phyloP scores from a whole-genome alignment of 2,329 filamentous ascomycete species.

The Apiospora kogelbergensis region DNA sequence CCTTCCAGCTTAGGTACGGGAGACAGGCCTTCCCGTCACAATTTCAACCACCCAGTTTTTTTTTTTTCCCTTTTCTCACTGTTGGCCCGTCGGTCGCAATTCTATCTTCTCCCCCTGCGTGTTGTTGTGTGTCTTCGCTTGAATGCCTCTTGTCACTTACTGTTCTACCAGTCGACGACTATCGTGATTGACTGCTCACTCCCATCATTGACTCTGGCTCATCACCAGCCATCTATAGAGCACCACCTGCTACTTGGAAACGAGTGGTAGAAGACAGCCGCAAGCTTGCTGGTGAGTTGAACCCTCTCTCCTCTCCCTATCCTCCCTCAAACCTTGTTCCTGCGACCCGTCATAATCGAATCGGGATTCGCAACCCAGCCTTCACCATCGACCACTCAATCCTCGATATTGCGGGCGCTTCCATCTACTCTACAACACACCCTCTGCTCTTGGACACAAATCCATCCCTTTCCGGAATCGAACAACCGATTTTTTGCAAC shows the following conservation, averaged over 20 bases:
- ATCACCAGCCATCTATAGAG: not conserved
- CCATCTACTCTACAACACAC: not conserved
- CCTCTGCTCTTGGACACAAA: not conserved
- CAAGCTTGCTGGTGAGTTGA: not conserved
- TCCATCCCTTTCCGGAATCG: not conserved
- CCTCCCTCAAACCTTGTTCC: constrained; percentile 1
- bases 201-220: constrained; percentile 4
- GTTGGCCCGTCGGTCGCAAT: constrained; percentile 15
- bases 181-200: constrained; percentile 2
- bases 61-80: constrained; percentile 18
- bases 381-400: not conserved
- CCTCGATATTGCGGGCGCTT: not conserved
- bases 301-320: not conserved
- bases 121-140: constrained; percentile 7
- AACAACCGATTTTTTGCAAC: not conserved
- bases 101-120: constrained; percentile 17
- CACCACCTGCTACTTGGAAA: not conserved
- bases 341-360: constrained; percentile 3
- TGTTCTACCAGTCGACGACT: constrained; percentile 1
- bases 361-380: not conserved
- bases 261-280: not conserved
- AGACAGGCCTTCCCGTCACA: constrained; percentile 26
- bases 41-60: constrained; percentile 32
- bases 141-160: not conserved
- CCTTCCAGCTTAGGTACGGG: constrained; percentile 14